phyloP scores from a whole-genome alignment of 192 early-diverging fungal genomes.

The Linnemannia schmuckeri region DNA sequence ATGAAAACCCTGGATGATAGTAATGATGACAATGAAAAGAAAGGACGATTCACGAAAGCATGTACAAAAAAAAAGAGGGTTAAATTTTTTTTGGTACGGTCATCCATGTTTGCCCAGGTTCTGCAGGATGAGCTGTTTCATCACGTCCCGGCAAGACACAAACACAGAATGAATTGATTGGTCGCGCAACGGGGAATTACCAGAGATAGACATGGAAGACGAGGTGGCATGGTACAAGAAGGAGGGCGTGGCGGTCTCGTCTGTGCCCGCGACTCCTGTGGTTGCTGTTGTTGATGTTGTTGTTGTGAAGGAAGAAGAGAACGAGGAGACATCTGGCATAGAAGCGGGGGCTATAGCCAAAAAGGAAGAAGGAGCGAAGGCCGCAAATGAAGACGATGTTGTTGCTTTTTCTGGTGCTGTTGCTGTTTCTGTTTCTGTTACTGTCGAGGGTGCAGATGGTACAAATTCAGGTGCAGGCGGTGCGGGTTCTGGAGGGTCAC shows the following conservation, averaged over 20 bases:
- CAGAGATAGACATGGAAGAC: neutral
- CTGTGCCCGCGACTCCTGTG: neutral
- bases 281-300: neutral
- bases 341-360: neutral
- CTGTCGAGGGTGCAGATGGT: neutral
- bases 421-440: neutral
- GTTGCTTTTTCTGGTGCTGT: neutral
- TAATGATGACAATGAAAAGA: neutral
- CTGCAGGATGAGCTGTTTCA: neutral
- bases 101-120: neutral
- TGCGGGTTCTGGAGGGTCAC: slow-evolving; percentile 16
- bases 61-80: neutral
- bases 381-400: neutral
- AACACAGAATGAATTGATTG: neutral
- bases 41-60: neutral
- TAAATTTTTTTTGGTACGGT: neutral
- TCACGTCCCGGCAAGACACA: neutral
- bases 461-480: neutral
- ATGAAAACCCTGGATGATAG: neutral
- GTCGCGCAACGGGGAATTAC: neutral
- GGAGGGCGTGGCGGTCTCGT: neutral
- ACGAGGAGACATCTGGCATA: neutral
- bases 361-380: neutral
- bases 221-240: neutral
- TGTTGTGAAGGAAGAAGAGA: neutral